Percentiles rank a stretch among this genome's conserved stretches.
These are phyloP conservation scores for Sechiopsis laciniata DNA, from an alignment of 306 rosid genomes.

Conservation along the genomic window DNA sequence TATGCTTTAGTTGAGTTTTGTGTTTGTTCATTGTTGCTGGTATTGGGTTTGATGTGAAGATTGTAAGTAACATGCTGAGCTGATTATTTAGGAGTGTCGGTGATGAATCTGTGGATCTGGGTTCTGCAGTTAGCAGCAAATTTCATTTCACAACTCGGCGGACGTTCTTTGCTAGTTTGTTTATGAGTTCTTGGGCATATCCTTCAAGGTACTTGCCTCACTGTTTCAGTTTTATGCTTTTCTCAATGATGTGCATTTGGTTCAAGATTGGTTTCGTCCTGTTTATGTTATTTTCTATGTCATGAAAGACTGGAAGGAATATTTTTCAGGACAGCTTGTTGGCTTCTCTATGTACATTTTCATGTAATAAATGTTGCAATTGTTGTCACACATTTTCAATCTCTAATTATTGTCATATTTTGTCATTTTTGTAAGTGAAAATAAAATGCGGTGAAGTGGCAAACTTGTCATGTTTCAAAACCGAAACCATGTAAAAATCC, in stretches of 20 bases:
- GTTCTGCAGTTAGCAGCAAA: constrained; percentile 28
- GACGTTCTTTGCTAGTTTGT: constrained; percentile 54
- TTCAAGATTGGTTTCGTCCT: not conserved
- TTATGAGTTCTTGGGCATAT: constrained; percentile 45
- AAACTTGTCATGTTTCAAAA: not conserved
- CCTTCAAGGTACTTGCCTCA: constrained; percentile 92
- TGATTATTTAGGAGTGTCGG: constrained; percentile 31
- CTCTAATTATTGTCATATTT: not conserved
- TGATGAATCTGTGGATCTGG: constrained; percentile 42
- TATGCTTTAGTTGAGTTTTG: not conserved
- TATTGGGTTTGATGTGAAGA: not conserved
- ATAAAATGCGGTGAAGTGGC: not conserved
- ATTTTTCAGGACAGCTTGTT: not conserved
- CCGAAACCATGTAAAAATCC: not conserved
- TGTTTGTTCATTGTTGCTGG: not conserved
- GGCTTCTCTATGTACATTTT: not conserved
- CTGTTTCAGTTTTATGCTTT: constrained; percentile 30
- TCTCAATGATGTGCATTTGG: not conserved
- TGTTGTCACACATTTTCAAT: not conserved
- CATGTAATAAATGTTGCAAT: not conserved
- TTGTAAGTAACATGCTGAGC: constrained; percentile 4
- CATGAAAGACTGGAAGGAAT: not conserved
- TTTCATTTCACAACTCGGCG: constrained; percentile 50
- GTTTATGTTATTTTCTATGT: not conserved
- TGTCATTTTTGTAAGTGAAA: not conserved